A percentile compares a stretch with the other conserved stretches of the same genome.
Evolutionary conservation across 2,329 filamentous ascomycete genomes (phyloP).

Genomic region (Achaetomium macrosporum): DNA sequence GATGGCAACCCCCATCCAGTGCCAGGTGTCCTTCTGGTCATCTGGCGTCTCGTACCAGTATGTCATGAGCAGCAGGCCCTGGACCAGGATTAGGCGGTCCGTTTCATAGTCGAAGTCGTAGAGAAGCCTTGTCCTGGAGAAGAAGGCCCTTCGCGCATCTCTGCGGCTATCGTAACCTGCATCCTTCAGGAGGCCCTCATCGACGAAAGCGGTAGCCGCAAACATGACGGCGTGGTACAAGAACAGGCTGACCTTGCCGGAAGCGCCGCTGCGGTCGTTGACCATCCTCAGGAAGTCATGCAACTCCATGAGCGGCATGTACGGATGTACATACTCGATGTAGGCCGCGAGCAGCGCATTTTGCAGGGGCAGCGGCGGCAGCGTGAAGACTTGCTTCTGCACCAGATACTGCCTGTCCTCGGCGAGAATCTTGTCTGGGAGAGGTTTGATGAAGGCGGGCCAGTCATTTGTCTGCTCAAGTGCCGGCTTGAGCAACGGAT

Average conservation of each 20-base stretch:
- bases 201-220: slow-evolving; percentile 80
- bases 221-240: slow-evolving; percentile 96
- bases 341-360: slow-evolving; percentile 78
- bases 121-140: slow-evolving; percentile 79
- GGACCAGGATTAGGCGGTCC: slow-evolving; percentile 82
- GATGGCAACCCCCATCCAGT: slow-evolving; percentile 96
- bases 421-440: slow-evolving; percentile 68
- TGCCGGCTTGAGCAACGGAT: slow-evolving; percentile 22
- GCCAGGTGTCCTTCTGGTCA: slow-evolving; percentile 96
- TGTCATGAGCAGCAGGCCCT: slow-evolving; percentile 84
- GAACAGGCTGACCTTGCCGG: slow-evolving; percentile 72
- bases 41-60: slow-evolving; percentile 98
- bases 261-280: slow-evolving; percentile 60
- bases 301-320: slow-evolving; percentile 81
- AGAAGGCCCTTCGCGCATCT: slow-evolving; percentile 79
- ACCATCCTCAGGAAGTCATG: slow-evolving; percentile 55
- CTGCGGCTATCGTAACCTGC: slow-evolving; percentile 75
- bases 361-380: slow-evolving; percentile 65
- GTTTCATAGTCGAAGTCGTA: slow-evolving; percentile 96
- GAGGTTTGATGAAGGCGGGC: slow-evolving; percentile 68
- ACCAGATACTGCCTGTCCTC: slow-evolving; percentile 81
- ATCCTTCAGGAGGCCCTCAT: slow-evolving; percentile 66
- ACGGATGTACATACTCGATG: slow-evolving; percentile 85
- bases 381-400: slow-evolving; percentile 74
- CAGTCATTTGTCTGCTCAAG: slow-evolving; percentile 33